A percentile compares a stretch with the other conserved stretches of the same genome.
These are phyloP conservation scores for Alternaria incomplexa DNA, from an alignment of 2,329 filamentous ascomycete species.

Conservation along the genomic window DNA sequence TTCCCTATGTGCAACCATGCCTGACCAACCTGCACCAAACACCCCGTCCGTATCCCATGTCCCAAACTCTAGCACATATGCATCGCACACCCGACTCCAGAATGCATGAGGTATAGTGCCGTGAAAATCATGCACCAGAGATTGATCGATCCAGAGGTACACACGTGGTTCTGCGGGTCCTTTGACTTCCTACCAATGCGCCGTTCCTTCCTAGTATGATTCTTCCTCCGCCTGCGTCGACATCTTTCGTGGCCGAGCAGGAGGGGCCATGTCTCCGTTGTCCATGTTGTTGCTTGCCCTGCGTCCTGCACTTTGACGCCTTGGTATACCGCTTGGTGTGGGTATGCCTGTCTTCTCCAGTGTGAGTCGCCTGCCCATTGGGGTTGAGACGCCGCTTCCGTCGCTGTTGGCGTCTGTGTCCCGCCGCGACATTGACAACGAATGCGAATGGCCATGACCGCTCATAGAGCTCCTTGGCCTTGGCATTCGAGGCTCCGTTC, in stretches of 20 bases:
- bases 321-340: conserved; percentile 55
- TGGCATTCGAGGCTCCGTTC: conserved; percentile 47
- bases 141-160: conserved; percentile 15
- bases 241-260: conserved; percentile 57
- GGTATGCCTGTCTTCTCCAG: conserved; percentile 58
- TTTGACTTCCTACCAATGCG: conserved; percentile 7
- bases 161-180: conserved; percentile 25
- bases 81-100: conserved; percentile 19
- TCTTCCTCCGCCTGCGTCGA: conserved; percentile 62
- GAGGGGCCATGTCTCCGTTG: conserved; percentile 54
- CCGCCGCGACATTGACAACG: conserved; percentile 43
- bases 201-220: conserved; percentile 55
- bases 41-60: neutral
- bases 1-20: conserved; percentile 10
- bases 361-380: conserved; percentile 52
- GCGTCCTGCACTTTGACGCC: conserved; percentile 58
- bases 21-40: neutral
- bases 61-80: conserved; percentile 15
- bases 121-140: conserved; percentile 27
- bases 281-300: conserved; percentile 49
- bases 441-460: conserved; percentile 47
- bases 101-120: conserved; percentile 26
- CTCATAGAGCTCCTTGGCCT: conserved; percentile 75
- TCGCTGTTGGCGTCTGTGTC: conserved; percentile 57
- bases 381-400: conserved; percentile 50